These are phyloP conservation scores for Russula compacta DNA, from an alignment of 768 basidiomycete genomes.

Conservation along the genomic window DNA sequence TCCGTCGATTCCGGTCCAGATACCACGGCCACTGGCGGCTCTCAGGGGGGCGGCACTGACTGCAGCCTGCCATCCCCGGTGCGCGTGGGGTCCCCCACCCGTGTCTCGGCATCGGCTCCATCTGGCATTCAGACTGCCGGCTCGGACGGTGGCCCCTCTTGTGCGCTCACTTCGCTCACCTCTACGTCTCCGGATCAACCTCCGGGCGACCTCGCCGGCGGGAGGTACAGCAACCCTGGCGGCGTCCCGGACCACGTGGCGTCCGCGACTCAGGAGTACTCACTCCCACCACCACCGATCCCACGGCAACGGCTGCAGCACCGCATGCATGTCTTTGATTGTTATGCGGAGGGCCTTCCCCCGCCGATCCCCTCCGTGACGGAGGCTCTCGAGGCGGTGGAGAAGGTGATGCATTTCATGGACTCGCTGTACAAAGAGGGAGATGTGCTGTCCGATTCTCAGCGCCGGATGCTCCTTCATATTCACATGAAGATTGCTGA, in stretches of 20 bases:
- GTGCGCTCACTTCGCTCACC: slow-evolving; percentile 11
- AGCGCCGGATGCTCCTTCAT: slow-evolving; percentile 43
- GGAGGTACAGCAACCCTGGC: slow-evolving; percentile 8
- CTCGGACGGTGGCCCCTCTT: slow-evolving; percentile 11
- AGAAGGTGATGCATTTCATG: slow-evolving; percentile 45
- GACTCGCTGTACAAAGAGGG: slow-evolving; percentile 37
- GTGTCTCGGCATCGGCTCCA: slow-evolving; percentile 2
- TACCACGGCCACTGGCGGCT: background rate
- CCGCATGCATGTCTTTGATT: slow-evolving; percentile 18
- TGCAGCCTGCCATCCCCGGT: slow-evolving; percentile 10
- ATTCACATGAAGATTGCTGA: slow-evolving; percentile 24
- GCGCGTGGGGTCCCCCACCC: slow-evolving; percentile 8
- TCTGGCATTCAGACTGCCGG: slow-evolving; percentile 11
- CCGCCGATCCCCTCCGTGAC: slow-evolving; percentile 30
- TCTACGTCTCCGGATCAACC: slow-evolving; percentile 14
- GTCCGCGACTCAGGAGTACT: slow-evolving; percentile 9
- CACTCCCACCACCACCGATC: background rate
- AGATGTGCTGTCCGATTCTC: slow-evolving; percentile 37
- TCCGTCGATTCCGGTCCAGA: slow-evolving; percentile 4
- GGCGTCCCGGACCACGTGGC: slow-evolving; percentile 14
- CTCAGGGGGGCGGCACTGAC: slow-evolving; percentile 14
- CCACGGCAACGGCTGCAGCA: slow-evolving; percentile 10
- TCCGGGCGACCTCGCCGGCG: slow-evolving; percentile 9
- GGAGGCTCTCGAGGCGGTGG: slow-evolving; percentile 46
- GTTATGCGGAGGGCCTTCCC: slow-evolving; percentile 3